A percentile compares a stretch with the other conserved stretches of the same genome.
Evolutionary conservation across 768 basidiomycete genomes (phyloP).

Genomic region (Obba rivulosa): DNA sequence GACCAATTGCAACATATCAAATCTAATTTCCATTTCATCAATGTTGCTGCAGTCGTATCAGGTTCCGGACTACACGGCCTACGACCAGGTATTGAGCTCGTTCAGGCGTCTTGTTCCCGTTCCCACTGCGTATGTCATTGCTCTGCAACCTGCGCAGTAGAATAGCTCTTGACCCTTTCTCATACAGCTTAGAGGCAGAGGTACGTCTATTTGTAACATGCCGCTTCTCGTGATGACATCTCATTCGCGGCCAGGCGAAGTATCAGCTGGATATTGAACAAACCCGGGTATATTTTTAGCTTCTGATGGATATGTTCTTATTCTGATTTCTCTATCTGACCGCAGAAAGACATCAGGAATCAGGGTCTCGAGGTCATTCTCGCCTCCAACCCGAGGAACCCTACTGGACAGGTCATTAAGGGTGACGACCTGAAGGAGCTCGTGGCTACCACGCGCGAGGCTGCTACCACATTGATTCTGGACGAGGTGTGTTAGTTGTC

Average conservation of each 20-base stretch:
- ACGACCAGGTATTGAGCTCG: conserved; percentile 77
- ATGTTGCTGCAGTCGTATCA: conserved; percentile 63
- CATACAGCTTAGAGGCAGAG: conserved; percentile 40
- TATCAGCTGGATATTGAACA: conserved; percentile 79
- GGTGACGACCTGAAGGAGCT: conserved; percentile 81
- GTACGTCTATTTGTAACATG: conserved; percentile 16
- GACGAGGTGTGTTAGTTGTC: conserved; percentile 54
- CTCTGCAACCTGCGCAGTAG: not conserved
- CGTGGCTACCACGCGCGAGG: conserved; percentile 65
- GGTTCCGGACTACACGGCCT: conserved; percentile 88
- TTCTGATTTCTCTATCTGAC: not conserved
- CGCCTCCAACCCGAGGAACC: conserved; percentile 94
- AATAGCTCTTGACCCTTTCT: not conserved
- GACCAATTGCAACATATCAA: not conserved
- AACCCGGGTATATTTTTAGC: conserved; percentile 37
- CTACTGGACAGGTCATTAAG: conserved; percentile 86
- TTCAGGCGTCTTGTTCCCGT: conserved; percentile 90
- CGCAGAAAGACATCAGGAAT: conserved; percentile 73
- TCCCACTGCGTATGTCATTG: conserved; percentile 69
- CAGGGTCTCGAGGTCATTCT: conserved; percentile 84
- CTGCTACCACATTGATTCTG: conserved; percentile 71
- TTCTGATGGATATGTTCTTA: not conserved
- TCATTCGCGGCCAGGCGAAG: conserved; percentile 20
- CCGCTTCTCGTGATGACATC: not conserved
- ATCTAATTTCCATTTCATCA: not conserved